Evolutionary conservation across 202 grass and related monocot species (phyloP), one percentile per base, ranked within the genome.

Genomic region (Setaria viridis): DNA sequence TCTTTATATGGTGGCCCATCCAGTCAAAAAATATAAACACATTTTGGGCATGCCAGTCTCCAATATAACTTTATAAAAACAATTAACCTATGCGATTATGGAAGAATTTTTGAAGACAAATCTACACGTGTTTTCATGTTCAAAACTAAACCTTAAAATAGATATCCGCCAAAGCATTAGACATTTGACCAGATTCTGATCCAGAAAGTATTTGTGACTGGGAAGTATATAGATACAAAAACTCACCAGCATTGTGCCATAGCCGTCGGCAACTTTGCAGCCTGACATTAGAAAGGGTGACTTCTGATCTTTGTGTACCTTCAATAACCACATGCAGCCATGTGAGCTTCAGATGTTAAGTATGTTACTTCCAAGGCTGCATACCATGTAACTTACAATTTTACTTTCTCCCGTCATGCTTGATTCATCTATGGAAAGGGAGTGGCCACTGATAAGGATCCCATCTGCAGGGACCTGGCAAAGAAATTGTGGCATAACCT

Each of bases 351-450:
- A 66, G 51, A 81, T 13, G 46, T 85, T 32, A 42, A 59, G 6
- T 9, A 60, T 59, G 58, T 46, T 80, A 79, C 19, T 85, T 90
- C 35, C 17, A 47, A 80, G 49, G 29, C 39, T 70, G 51, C 6
- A 25, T 20, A 72, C 43, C 9, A 21, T 67, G 50, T 49, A 87
- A 91, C 90, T 96, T 82, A 99, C 97, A 9, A 99, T 85, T 91
- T 96, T 96, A 80, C 97, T 99, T 85, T 99, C 97, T 41, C 97
- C 97, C 0, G 94, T 99, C 97, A 99, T 96, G 80, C 93, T 94
- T 25, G 97, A 96, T 86, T 99, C 97, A 48, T 99, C 97, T 76
- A 99, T 90, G 15, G 97, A 91, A 77, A 99, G 92, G 67, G 92
- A 99, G 62, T 94, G 97, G 29, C 97, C 97, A 16, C 73, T 90